These are phyloP conservation scores for Macrolepiota dolichaula DNA, from an alignment of 768 basidiomycete species.

Conservation along the genomic window DNA sequence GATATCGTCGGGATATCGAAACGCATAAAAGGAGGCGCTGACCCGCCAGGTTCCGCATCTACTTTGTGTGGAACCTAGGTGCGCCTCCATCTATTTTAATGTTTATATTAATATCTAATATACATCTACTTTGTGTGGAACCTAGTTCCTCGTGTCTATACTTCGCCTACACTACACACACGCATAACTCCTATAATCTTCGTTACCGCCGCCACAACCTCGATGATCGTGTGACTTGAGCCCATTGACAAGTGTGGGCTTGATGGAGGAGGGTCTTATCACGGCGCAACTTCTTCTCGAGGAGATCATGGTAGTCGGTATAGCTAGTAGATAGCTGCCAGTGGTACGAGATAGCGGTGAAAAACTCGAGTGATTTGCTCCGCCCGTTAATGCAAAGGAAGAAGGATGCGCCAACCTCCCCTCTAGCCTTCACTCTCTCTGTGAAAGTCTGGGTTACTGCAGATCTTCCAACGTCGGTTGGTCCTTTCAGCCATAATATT, in stretches of 20 bases:
- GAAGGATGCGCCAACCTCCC: conserved; percentile 4
- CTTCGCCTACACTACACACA: no score
- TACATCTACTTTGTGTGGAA: no score
- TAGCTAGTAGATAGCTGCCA: background rate
- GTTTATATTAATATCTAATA: no score
- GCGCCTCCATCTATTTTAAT: no score
- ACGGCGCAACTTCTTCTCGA: conserved; percentile 1
- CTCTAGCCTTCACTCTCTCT: background rate
- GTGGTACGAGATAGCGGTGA: conserved; percentile 11
- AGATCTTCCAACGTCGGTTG: conserved; percentile 9
- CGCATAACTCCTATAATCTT: no score
- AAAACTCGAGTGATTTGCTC: conserved; percentile 2
- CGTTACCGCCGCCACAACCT: background rate
- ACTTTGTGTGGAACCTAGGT: no score
- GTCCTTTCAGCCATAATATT: background rate
- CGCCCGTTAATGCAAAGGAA: conserved; percentile 10
- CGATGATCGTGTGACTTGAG: conserved; percentile 5
- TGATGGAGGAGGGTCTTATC: background rate
- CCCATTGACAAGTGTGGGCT: conserved; percentile 10
- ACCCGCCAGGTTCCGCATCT: no score
- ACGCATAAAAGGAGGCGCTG: no score
- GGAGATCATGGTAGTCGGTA: background rate
- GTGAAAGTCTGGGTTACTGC: conserved; percentile 12
- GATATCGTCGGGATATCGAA: no score
- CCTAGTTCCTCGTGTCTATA: no score